phyloP scores from a whole-genome alignment of 306 rosid species.

The Castanospermum australe region DNA sequence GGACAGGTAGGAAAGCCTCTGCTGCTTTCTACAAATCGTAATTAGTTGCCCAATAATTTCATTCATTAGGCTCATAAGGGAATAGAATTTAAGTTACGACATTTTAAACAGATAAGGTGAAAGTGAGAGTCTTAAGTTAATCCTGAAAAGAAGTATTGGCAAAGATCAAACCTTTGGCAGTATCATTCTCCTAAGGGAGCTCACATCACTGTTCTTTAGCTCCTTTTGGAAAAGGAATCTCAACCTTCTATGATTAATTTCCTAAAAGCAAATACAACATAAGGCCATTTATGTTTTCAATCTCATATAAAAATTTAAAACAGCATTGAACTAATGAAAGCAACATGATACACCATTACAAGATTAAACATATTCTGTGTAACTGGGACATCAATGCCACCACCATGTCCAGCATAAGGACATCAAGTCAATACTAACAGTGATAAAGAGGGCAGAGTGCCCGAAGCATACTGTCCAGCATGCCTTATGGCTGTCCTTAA shows the following conservation, averaged over 20 bases:
- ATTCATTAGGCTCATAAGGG: background rate
- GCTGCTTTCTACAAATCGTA: constrained; percentile 72
- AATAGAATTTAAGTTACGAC: background rate
- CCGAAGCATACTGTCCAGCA: constrained; percentile 42
- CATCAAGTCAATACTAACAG: constrained; percentile 12
- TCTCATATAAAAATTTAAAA: background rate
- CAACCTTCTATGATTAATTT: constrained; percentile 56
- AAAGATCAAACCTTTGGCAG: constrained; percentile 76
- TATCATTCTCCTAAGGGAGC: constrained; percentile 87
- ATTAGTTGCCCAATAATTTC: background rate
- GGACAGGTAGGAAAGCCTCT: constrained; percentile 77
- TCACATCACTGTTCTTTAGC: constrained; percentile 90
- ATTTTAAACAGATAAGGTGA: background rate
- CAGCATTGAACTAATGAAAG: constrained; percentile 6
- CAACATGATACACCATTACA: background rate
- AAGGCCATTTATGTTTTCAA: background rate
- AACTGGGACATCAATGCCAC: background rate
- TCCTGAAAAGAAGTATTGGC: background rate
- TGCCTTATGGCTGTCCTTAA: background rate
- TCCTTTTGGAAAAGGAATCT: constrained; percentile 88
- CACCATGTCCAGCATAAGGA: constrained; percentile 1
- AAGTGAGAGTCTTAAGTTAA: background rate
- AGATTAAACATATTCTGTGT: background rate
- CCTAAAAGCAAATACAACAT: constrained; percentile 33
- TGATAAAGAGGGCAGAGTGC: constrained; percentile 21